Conservation (phyloP, 1,284 basidiomycete genomes). For the Pseudozyma sp. region DNA sequence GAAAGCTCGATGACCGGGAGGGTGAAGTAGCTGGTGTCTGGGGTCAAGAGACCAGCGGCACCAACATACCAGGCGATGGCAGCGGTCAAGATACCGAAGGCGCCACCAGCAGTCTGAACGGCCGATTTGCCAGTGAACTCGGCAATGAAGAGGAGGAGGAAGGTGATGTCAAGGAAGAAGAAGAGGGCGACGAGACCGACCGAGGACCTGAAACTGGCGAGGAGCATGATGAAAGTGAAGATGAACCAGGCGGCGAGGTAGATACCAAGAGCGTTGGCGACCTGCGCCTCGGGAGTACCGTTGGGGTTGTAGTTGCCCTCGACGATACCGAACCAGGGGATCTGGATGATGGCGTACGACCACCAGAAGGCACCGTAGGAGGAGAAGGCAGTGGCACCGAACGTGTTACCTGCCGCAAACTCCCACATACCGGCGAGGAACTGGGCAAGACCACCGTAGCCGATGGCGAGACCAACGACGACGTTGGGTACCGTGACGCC, state of each 20-base stretch:
- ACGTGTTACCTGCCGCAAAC: slow-evolving; percentile 79
- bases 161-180: slow-evolving; percentile 76
- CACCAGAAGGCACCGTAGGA: slow-evolving; percentile 66
- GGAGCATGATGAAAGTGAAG: slow-evolving; percentile 59
- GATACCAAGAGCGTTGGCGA: slow-evolving; percentile 52
- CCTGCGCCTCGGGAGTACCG: slow-evolving; percentile 41
- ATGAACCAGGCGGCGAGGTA: slow-evolving; percentile 65
- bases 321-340: slow-evolving; percentile 60
- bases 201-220: slow-evolving; percentile 57
- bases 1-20: slow-evolving; percentile 70
- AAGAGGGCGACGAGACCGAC: slow-evolving; percentile 74
- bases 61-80: slow-evolving; percentile 70
- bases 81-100: slow-evolving; percentile 59
- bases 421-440: slow-evolving; percentile 74
- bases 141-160: slow-evolving; percentile 69
- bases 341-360: slow-evolving; percentile 59
- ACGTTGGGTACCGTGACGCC: slow-evolving; percentile 59
- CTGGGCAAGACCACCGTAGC: slow-evolving; percentile 80
- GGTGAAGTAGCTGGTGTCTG: slow-evolving; percentile 71
- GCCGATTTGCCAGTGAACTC: slow-evolving; percentile 52
- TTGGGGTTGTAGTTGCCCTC: slow-evolving; percentile 24
- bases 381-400: slow-evolving; percentile 74
- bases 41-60: slow-evolving; percentile 71
- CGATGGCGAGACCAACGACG: slow-evolving; percentile 60
- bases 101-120: slow-evolving; percentile 52